phyloP scores from a whole-genome alignment of 2,329 filamentous ascomycete genomes.

The Orbilia oligospora region DNA sequence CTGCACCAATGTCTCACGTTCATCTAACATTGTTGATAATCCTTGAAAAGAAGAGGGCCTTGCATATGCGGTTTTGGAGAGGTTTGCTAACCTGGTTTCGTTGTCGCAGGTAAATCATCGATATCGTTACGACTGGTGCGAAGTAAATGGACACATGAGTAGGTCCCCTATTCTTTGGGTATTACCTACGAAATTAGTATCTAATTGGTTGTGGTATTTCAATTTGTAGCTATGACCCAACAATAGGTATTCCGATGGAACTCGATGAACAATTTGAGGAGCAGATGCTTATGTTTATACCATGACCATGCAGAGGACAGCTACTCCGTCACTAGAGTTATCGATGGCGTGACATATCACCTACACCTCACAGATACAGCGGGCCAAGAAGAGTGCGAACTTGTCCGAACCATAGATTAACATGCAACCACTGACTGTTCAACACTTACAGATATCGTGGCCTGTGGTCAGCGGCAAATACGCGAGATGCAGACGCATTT shows the following conservation, averaged over 20 bases:
- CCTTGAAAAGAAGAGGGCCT: constrained; percentile 25
- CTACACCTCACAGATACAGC: constrained; percentile 78
- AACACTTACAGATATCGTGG: constrained; percentile 75
- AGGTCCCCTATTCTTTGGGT: constrained; percentile 69
- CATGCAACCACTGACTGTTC: constrained; percentile 6
- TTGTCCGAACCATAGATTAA: constrained; percentile 10
- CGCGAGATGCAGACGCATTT: constrained; percentile 81
- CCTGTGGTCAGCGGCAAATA: constrained; percentile 85
- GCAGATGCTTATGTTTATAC: constrained; percentile 27
- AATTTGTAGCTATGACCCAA: constrained; percentile 47
- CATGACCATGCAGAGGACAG: constrained; percentile 77
- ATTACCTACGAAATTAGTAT: neutral
- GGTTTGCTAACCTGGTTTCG: constrained; percentile 32
- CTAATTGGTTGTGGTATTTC: neutral
- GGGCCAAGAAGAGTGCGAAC: constrained; percentile 79
- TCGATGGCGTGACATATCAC: constrained; percentile 83
- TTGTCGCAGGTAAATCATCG: constrained; percentile 78
- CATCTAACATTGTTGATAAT: constrained; percentile 19
- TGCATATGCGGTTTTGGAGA: neutral
- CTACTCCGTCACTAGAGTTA: constrained; percentile 83
- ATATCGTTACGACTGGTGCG: constrained; percentile 86
- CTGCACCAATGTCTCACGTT: constrained; percentile 52
- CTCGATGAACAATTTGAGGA: neutral
- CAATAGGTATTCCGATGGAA: constrained; percentile 44
- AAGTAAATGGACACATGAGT: constrained; percentile 86